Conservation (phyloP, 306 rosid species). For the Trifolium subterraneum region DNA sequence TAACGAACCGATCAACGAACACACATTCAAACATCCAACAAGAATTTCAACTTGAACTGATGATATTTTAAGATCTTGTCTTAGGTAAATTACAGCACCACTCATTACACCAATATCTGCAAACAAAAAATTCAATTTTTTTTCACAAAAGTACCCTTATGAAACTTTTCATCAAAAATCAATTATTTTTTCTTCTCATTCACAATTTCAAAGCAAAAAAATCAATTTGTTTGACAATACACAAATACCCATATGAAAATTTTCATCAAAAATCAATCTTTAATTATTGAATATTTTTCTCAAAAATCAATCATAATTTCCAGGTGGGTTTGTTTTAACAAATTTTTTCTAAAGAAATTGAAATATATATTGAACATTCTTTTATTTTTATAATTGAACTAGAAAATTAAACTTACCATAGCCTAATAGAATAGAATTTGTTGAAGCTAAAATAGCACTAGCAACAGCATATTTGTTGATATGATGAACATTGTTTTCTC, state of each 20-base stretch:
- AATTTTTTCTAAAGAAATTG: background rate
- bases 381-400: background rate
- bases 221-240: background rate
- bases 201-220: background rate
- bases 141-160: background rate
- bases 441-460: slow-evolving; percentile 79
- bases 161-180: background rate
- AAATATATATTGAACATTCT: background rate
- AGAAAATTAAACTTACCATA: slow-evolving; percentile 55
- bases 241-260: background rate
- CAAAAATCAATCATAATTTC: background rate
- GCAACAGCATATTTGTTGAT: slow-evolving; percentile 69
- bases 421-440: slow-evolving; percentile 80
- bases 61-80: slow-evolving; percentile 61
- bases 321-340: background rate
- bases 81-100: slow-evolving; percentile 74
- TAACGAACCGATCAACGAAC: slow-evolving; percentile 75
- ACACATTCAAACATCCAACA: slow-evolving; percentile 71
- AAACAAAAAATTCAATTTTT: background rate
- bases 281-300: background rate
- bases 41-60: slow-evolving; percentile 71
- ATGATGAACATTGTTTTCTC: slow-evolving; percentile 35
- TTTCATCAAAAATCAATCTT: too few relatives aligned
- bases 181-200: background rate
- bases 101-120: slow-evolving; percentile 89